Conservation (phyloP, 345 rosid genomes). For the Clausena lansium region DNA sequence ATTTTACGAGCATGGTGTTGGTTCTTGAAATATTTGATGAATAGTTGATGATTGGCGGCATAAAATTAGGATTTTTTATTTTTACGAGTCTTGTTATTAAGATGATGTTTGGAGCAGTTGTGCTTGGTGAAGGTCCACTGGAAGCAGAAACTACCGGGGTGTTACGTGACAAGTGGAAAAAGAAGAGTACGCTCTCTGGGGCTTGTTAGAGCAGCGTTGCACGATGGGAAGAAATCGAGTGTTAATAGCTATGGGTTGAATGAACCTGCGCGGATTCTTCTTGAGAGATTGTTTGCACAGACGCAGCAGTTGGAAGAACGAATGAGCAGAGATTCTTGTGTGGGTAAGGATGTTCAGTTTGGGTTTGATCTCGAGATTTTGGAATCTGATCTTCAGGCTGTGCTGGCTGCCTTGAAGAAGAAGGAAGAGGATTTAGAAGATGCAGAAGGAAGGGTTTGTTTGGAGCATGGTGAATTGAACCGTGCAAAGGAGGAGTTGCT, state of each 20-base stretch:
- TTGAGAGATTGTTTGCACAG: slow-evolving; percentile 68
- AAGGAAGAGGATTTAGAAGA: slow-evolving; percentile 68
- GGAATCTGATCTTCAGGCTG: slow-evolving; percentile 71
- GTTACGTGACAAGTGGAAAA: slow-evolving; percentile 14
- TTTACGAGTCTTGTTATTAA: neutral
- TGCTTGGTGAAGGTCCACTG: slow-evolving; percentile 27
- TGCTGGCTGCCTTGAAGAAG: slow-evolving; percentile 55
- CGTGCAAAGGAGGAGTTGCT: slow-evolving; percentile 54
- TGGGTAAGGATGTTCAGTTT: slow-evolving; percentile 24
- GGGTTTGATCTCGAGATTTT: slow-evolving; percentile 44
- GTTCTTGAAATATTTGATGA: neutral
- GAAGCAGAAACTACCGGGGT: slow-evolving; percentile 37
- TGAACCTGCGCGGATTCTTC: slow-evolving; percentile 52
- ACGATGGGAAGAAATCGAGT: slow-evolving; percentile 31
- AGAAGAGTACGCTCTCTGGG: slow-evolving; percentile 21
- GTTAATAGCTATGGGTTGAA: slow-evolving; percentile 46
- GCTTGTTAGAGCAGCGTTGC: slow-evolving; percentile 37
- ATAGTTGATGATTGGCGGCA: neutral
- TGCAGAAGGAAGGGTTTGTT: slow-evolving; percentile 50
- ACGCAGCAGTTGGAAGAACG: slow-evolving; percentile 60
- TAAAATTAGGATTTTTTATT: neutral
- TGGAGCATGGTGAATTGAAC: slow-evolving; percentile 50
- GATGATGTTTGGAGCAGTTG: slow-evolving; percentile 35
- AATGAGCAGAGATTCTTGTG: slow-evolving; percentile 33
- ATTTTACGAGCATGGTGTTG: neutral